Evolutionary conservation across 805 yeast species (phyloP).

Genomic region (Danielia reshetovae): DNA sequence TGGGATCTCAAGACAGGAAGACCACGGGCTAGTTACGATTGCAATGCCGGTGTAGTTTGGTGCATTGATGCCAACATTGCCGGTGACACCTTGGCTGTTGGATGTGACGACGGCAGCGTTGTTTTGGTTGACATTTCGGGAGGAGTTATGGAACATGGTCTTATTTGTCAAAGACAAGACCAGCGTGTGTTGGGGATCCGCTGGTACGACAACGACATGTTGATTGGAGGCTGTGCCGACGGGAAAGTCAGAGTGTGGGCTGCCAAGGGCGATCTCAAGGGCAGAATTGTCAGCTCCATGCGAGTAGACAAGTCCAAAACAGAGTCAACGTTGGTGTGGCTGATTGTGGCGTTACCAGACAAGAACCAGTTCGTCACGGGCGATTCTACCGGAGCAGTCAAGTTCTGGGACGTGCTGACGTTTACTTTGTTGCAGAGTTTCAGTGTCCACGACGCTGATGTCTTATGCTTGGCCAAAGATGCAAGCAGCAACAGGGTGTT

Average conservation of each 20-base stretch:
- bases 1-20: slow-evolving; percentile 79
- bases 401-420: slow-evolving; percentile 84
- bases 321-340: slow-evolving; percentile 91
- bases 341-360: slow-evolving; percentile 59
- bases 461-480: slow-evolving; percentile 66
- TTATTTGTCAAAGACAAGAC: slow-evolving; percentile 77
- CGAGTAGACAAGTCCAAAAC: slow-evolving; percentile 85
- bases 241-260: slow-evolving; percentile 86
- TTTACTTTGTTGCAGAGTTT: slow-evolving; percentile 78
- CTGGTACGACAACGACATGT: slow-evolving; percentile 62
- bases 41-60: slow-evolving; percentile 95
- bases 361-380: slow-evolving; percentile 84
- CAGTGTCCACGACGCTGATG: slow-evolving; percentile 87
- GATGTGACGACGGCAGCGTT: slow-evolving; percentile 93
- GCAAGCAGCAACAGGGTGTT: slow-evolving; percentile 60
- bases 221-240: slow-evolving; percentile 95
- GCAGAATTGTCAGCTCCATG: slow-evolving; percentile 78
- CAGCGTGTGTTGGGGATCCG: slow-evolving; percentile 74
- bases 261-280: slow-evolving; percentile 41
- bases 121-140: slow-evolving; percentile 82
- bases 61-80: slow-evolving; percentile 64
- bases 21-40: slow-evolving; percentile 74
- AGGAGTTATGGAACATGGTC: slow-evolving; percentile 73
- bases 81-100: slow-evolving; percentile 71
- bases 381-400: slow-evolving; percentile 91